phyloP scores from a whole-genome alignment of 805 yeast genomes.

The Lipomyces yamadae region DNA sequence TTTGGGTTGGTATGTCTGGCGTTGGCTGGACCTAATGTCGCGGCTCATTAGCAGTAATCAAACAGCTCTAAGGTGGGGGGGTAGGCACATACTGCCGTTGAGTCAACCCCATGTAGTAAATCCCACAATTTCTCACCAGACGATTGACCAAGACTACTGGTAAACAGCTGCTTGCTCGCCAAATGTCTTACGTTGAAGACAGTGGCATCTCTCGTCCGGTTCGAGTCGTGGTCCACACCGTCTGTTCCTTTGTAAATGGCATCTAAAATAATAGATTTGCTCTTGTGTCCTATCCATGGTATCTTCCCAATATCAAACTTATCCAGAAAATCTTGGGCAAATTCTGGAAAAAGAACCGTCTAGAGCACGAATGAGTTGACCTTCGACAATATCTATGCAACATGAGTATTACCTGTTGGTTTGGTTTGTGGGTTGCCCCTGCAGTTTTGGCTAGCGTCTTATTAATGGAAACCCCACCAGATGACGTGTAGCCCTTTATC shows the following conservation, averaged over 20 bases:
- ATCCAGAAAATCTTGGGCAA: conserved; percentile 15
- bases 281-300: conserved; percentile 14
- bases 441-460: conserved; percentile 21
- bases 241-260: conserved; percentile 3
- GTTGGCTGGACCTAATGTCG: conserved; percentile 14
- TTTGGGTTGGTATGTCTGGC: conserved; percentile 17
- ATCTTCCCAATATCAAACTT: conserved; percentile 9
- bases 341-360: conserved; percentile 15
- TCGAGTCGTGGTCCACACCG: background rate
- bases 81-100: conserved; percentile 1
- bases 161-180: background rate
- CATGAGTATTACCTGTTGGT: conserved; percentile 10
- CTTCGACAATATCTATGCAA: background rate
- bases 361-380: background rate
- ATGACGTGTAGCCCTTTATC: conserved; percentile 18
- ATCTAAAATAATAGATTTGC: background rate
- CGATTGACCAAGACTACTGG: conserved; percentile 6
- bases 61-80: too few species aligned
- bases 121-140: conserved; percentile 18
- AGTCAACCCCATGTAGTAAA: conserved; percentile 19
- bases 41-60: background rate
- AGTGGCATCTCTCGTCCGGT: background rate
- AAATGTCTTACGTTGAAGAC: conserved; percentile 4
- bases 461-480: conserved; percentile 18
- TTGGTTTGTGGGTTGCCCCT: conserved; percentile 17